Conservation (phyloP, 1,284 basidiomycete genomes). For the Boletellus dicymbophilus region DNA sequence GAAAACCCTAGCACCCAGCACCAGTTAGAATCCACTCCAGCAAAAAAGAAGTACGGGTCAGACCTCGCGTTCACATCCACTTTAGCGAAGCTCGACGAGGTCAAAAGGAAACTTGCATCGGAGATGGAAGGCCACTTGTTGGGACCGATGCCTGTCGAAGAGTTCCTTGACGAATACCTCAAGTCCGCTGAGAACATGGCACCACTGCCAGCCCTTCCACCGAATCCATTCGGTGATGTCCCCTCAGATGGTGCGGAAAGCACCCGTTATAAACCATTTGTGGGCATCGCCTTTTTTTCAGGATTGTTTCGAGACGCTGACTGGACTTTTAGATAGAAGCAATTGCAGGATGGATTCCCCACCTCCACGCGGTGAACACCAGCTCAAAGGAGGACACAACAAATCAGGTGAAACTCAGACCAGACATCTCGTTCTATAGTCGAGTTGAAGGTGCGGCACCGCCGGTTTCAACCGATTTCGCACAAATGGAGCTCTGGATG, state of each 20-base stretch:
- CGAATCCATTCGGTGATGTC: background rate
- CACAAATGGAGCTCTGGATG: background rate
- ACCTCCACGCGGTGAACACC: background rate
- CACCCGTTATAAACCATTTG: background rate
- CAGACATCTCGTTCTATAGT: background rate
- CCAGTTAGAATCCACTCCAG: background rate
- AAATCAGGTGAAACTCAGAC: background rate
- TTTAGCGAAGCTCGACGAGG: background rate
- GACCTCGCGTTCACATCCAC: background rate
- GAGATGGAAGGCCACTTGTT: background rate
- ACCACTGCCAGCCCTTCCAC: background rate
- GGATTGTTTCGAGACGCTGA: background rate
- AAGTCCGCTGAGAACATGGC: background rate
- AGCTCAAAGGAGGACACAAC: background rate
- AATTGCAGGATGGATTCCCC: background rate
- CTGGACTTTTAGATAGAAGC: background rate
- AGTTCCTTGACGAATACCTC: background rate
- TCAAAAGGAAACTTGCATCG: background rate
- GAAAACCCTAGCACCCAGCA: background rate
- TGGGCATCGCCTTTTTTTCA: background rate
- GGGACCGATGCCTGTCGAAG: background rate
- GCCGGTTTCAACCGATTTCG: background rate
- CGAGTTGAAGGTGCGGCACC: background rate
- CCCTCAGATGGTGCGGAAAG: background rate
- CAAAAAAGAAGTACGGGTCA: background rate